Evolutionary conservation across 1,139 yeast genomes (phyloP).

Genomic region (Hemisphaericaspora xylofermentans): DNA sequence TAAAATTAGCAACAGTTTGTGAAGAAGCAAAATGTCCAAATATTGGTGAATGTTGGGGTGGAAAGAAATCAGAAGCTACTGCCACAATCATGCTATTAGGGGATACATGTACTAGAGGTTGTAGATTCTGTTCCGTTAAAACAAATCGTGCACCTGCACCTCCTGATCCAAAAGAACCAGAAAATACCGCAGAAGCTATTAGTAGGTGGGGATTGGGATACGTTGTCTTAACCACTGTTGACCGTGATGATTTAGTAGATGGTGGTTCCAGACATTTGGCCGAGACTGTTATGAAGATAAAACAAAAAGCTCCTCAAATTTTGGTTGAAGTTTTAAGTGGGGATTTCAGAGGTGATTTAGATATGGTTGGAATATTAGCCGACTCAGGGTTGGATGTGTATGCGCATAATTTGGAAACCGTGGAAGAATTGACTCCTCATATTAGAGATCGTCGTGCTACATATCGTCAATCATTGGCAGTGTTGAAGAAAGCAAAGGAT

Average conservation of each 20-base stretch:
- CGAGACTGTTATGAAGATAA: conserved; percentile 81
- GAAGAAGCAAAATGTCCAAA: conserved; percentile 99
- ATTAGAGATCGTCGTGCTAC: conserved; percentile 97
- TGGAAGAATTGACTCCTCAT: conserved; percentile 90
- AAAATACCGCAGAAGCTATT: conserved; percentile 95
- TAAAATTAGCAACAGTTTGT: conserved; percentile 91
- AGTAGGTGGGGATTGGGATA: conserved; percentile 98
- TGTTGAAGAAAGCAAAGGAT: conserved; percentile 76
- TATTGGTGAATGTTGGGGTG: conserved; percentile 99
- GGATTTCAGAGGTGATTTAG: conserved; percentile 88
- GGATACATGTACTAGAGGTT: conserved; percentile 97
- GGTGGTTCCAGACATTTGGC: conserved; percentile 94
- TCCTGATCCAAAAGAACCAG: conserved; percentile 96
- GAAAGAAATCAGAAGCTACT: conserved; percentile 92
- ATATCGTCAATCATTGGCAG: conserved; percentile 81
- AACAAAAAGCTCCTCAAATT: conserved; percentile 85
- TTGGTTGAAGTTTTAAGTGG: conserved; percentile 93
- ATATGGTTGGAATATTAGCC: conserved; percentile 79
- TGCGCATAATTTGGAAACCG: conserved; percentile 97
- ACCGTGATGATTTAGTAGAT: conserved; percentile 89
- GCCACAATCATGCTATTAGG: conserved; percentile 99
- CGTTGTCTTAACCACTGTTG: conserved; percentile 96
- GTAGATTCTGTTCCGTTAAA: conserved; percentile 96
- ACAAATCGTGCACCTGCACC: conserved; percentile 84
- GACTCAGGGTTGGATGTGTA: conserved; percentile 88